Conservation (phyloP, 306 rosid species). For the Quercus ilex region DNA sequence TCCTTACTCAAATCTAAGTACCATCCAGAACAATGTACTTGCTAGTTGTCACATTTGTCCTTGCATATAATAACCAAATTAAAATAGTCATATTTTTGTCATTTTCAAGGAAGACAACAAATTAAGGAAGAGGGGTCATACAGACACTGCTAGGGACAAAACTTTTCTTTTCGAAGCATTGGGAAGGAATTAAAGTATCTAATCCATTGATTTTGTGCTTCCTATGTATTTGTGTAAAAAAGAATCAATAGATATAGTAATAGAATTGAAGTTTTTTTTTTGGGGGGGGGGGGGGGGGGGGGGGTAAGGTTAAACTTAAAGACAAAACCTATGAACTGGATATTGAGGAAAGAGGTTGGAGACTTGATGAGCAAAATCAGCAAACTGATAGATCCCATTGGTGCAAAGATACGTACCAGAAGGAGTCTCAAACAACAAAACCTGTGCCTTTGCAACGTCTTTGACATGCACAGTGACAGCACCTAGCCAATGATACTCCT, state of each 20-base stretch:
- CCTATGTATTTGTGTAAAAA: too few species aligned
- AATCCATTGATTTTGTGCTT: not conserved
- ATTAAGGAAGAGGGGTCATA: conserved; percentile 3
- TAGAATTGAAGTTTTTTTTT: too few species aligned
- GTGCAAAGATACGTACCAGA: conserved; percentile 78
- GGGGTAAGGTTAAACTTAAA: too few species aligned
- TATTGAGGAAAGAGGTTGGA: conserved; percentile 60
- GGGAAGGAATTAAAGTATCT: conserved; percentile 23
- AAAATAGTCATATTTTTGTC: not conserved
- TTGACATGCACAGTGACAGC: conserved; percentile 57
- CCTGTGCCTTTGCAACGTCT: conserved; percentile 63
- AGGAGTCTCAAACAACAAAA: conserved; percentile 57
- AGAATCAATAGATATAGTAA: too few species aligned
- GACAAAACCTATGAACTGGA: conserved; percentile 67
- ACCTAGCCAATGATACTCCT: conserved; percentile 83
- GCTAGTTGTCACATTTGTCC: not conserved
- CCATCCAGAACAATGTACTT: not conserved
- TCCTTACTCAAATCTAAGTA: not conserved
- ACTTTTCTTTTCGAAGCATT: conserved; percentile 28
- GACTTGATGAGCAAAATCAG: conserved; percentile 49
- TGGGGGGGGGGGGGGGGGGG: too few species aligned
- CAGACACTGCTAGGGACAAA: conserved; percentile 28
- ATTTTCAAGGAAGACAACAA: conserved; percentile 11
- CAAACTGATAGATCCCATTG: conserved; percentile 67
- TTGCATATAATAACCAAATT: not conserved